Evolutionary conservation across 2,329 filamentous ascomycete species (phyloP).

Genomic region (Ceratocystiopsis minuta): DNA sequence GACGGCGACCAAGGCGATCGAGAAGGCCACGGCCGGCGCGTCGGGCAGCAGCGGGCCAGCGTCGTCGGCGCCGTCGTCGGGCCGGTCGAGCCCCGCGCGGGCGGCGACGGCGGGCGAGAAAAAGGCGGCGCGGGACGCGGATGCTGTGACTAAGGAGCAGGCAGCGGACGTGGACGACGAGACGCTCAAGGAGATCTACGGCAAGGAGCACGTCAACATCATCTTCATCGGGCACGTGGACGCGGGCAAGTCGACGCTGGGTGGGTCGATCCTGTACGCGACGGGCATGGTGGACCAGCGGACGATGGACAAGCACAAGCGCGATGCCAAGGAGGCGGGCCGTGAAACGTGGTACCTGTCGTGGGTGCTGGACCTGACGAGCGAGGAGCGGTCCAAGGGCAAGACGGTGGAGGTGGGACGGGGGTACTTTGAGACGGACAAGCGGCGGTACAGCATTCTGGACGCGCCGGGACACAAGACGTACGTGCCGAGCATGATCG

Average conservation of each 20-base stretch:
- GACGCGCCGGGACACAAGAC: constrained; percentile 97
- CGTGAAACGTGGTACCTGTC: constrained; percentile 98
- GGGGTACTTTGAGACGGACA: constrained; percentile 93
- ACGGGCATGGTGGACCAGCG: constrained; percentile 99
- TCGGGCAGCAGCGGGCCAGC: constrained; percentile 43
- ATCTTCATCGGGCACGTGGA: constrained; percentile 96
- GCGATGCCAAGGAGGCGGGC: constrained; percentile 86
- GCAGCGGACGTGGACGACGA: constrained; percentile 50
- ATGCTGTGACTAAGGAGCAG: constrained; percentile 72
- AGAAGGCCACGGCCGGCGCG: constrained; percentile 84
- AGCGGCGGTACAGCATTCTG: constrained; percentile 87
- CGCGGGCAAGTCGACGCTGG: constrained; percentile 91
- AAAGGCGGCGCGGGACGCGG: constrained; percentile 47
- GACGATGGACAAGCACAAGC: constrained; percentile 96
- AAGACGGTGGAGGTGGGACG: constrained; percentile 96
- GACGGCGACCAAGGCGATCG: constrained; percentile 74
- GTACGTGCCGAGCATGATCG: constrained; percentile 96
- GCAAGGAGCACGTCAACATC: constrained; percentile 83
- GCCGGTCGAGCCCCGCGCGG: constrained; percentile 61
- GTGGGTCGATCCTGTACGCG: constrained; percentile 78
- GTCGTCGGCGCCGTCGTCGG: constrained; percentile 67
- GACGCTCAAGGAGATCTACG: constrained; percentile 85
- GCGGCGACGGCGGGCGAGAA: constrained; percentile 24
- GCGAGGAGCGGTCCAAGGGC: constrained; percentile 87
- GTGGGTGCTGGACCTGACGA: constrained; percentile 93